These are phyloP conservation scores for Podospora pseudoanserina DNA, from an alignment of 495 filamentous ascomycete genomes.

Conservation along the genomic window DNA sequence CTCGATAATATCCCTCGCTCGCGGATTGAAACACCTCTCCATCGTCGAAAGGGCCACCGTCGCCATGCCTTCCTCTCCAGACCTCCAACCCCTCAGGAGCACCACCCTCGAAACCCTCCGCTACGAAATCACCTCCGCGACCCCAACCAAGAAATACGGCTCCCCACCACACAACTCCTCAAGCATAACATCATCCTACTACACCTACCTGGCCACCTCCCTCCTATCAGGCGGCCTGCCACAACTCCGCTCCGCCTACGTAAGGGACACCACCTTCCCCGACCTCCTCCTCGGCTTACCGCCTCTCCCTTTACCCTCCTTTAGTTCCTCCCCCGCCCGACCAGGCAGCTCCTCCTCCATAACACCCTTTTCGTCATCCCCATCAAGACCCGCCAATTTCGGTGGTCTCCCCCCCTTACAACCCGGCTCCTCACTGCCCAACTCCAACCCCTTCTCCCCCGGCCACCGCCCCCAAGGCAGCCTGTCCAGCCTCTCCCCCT, in stretches of 20 bases:
- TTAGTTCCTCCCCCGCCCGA: constrained; percentile 39
- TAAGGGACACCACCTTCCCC: constrained; percentile 76
- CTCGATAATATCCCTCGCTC: constrained; percentile 58
- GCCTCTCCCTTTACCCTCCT: constrained; percentile 51
- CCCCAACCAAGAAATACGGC: constrained; percentile 48
- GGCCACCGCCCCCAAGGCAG: constrained; percentile 20
- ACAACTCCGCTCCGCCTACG: constrained; percentile 70
- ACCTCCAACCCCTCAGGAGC: constrained; percentile 57
- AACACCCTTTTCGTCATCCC: constrained; percentile 24
- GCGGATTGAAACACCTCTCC: constrained; percentile 60
- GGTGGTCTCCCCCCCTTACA: constrained; percentile 1
- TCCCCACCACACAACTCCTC: constrained; percentile 21
- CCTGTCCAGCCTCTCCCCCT: constrained; percentile 15
- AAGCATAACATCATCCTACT: constrained; percentile 66
- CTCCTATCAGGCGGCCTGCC: constrained; percentile 73
- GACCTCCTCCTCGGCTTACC: constrained; percentile 64
- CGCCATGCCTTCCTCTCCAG: constrained; percentile 56
- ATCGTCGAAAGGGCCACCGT: constrained; percentile 63
- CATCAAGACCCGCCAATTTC: constrained; percentile 11
- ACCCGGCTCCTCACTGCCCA: constrained; percentile 13
- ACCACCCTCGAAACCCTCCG: constrained; percentile 64
- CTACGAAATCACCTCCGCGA: constrained; percentile 70
- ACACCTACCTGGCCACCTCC: constrained; percentile 78
- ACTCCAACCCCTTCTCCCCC: constrained; percentile 3
- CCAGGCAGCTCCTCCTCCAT: constrained; percentile 26